Base-by-base conservation (phyloP, 345 rosid genomes). In the Lenwebbia sp. region DNA sequence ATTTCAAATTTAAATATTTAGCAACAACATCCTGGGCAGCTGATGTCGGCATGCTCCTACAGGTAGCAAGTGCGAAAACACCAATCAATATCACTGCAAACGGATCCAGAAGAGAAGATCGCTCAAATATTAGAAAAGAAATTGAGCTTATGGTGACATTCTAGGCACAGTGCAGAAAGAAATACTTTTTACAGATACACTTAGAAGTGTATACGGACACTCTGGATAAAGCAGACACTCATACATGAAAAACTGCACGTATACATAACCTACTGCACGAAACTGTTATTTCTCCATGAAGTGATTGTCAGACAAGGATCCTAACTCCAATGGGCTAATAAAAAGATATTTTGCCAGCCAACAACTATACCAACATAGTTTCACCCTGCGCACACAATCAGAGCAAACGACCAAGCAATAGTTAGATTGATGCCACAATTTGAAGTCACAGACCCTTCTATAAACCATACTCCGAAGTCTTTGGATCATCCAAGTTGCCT, bases 31-130 rank as follows among this genome's bases (percentile, higher is more conserved):
- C 99, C 85, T 96, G 98, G 76, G 99, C 99, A 88, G 99, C 98
- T 82, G 99, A 96, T 56, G 99, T 98, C 47, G 99, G 99, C 99
- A 98, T 98, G 93, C 99, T 98, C 99, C 99, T 98, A 88, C 84
- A 92, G 87, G 81, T 22, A 85, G 58, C 41, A 91, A 85, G 83
- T 13, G n/a, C 41, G 26, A 70, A 19, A 70, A 33, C 25, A 70
- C 41, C 25, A 70, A 70, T 70, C 4, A 70, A 70, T 70, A 37
- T 37, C 21, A 70, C 47, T 10, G 37, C 26, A 37, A 37, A 70
- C 47, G 19, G 81, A 70, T 83, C 56, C 70, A 33, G 30, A 53
- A 65, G 53, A 70, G 56, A 54, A 10, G 54, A 85, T 53, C 33
- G 54, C 62, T 26, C 75, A 50, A 52, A 51, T 83, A 84, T 47